Base-by-base conservation (phyloP, 2,329 filamentous ascomycete genomes). In the Triangularia verruculosa region DNA sequence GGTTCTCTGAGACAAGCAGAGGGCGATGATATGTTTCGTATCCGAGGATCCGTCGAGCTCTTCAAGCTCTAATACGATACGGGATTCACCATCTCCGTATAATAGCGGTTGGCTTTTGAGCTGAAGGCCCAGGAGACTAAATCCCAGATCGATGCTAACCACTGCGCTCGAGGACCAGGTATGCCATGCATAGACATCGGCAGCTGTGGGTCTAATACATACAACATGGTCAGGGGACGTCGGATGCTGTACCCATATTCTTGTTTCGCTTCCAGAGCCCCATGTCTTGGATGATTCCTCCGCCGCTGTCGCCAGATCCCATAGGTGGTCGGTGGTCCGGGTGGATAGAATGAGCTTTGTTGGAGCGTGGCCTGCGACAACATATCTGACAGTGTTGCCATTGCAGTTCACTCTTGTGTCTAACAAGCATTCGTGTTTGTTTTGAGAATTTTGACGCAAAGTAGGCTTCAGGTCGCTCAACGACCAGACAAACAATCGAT, bases 261-360 rank as follows among this genome's bases (percentile, higher is more conserved):
- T 47, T 32, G 57, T 53, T 43, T 12, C 11, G 30, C 30, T 34
- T 34, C 15, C 30, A 12, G 30, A 12, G 43, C 32, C 22, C 4
- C 52, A 57, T 13, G 34, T 28, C 15, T 28, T 24, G 24, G 28
- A 34, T 15, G 28, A 9, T 43, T 62, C 43, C 20, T 62, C 67
- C 34, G 43, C 24, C 13, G 43, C 58, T 2, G 15, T 32, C 3
- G n/a, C n/a, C 7, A 64, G 24, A 28, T 51, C 53, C 61, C 61
- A 66, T 11, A 66, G 56, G 17, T 64, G 56, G 28, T 63, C 64
- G 1, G 61, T 34, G 9, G 57, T 27, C 13, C 34, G 55, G 2
- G 64, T 66, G 9, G 61, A 66, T 1, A 61, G 3, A 2, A 66
- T 54, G 17, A 61, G 30, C 25, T 59, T 66, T 8, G 28, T 43